phyloP scores from a whole-genome alignment of 2,329 filamentous ascomycete species.

The Diaporthe capsici region DNA sequence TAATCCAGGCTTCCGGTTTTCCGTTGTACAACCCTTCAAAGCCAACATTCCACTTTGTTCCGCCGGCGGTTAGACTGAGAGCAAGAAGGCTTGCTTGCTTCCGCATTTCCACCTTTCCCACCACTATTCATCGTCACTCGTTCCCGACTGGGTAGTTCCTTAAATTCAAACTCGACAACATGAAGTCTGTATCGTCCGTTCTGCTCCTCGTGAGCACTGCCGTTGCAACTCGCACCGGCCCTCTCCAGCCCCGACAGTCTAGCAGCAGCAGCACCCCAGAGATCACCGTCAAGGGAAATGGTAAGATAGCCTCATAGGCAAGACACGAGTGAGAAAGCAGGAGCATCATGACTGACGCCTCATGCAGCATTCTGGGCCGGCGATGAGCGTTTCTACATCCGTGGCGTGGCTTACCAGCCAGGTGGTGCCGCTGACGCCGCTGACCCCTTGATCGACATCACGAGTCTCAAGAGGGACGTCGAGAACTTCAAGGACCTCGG shows the following conservation, averaged over 20 bases:
- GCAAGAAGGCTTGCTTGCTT: constrained; percentile 18
- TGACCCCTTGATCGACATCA: constrained; percentile 82
- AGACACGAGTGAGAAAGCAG: no score
- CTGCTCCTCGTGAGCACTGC: constrained; percentile 23
- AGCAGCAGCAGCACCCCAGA: constrained; percentile 30
- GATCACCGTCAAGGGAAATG: constrained; percentile 35
- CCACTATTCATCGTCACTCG: constrained; percentile 18
- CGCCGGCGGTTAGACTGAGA: constrained; percentile 18
- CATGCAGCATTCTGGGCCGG: constrained; percentile 68
- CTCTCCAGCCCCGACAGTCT: constrained; percentile 18
- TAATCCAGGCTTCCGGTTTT: neutral
- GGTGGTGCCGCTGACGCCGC: constrained; percentile 66
- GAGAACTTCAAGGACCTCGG: constrained; percentile 86
- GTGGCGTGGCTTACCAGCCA: constrained; percentile 74
- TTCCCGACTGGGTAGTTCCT: constrained; percentile 24
- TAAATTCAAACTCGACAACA: constrained; percentile 14
- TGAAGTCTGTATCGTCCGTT: constrained; percentile 26
- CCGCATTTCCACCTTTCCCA: neutral
- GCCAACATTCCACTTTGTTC: constrained; percentile 22
- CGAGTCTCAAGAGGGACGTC: constrained; percentile 84
- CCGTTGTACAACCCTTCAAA: constrained; percentile 27
- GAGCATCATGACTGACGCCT: neutral
- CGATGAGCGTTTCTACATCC: constrained; percentile 69
- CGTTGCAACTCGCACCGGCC: constrained; percentile 3
- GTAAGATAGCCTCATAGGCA: constrained; percentile 14